Evolutionary conservation across 805 yeast species (phyloP).

Genomic region (Candida vartiovaarae): DNA sequence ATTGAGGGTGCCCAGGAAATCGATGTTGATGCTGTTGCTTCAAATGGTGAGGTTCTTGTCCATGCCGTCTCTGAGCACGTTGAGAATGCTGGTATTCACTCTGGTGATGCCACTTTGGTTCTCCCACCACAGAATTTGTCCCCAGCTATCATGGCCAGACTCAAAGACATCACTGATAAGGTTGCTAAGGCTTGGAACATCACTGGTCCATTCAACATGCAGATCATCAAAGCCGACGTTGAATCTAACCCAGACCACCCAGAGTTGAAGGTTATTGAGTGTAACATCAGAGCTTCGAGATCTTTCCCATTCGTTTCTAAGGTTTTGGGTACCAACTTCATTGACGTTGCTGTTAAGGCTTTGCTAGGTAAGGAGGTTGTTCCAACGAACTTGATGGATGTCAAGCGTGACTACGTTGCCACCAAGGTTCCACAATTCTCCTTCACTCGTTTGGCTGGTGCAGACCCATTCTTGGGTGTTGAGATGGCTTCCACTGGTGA

Average conservation of each 20-base stretch:
- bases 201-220: constrained; percentile 98
- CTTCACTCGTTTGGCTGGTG: constrained; percentile 97
- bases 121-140: constrained; percentile 84
- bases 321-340: constrained; percentile 91
- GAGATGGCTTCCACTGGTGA: constrained; percentile 99
- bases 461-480: constrained; percentile 98
- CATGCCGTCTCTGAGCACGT: constrained; percentile 98
- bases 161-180: constrained; percentile 85
- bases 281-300: constrained; percentile 97
- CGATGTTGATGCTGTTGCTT: constrained; percentile 95
- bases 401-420: constrained; percentile 76
- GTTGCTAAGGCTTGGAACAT: constrained; percentile 93
- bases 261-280: constrained; percentile 91
- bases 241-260: constrained; percentile 50
- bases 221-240: constrained; percentile 75
- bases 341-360: constrained; percentile 90
- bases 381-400: constrained; percentile 79
- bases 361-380: constrained; percentile 58
- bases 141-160: constrained; percentile 56
- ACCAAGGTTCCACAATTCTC: constrained; percentile 98
- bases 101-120: constrained; percentile 96
- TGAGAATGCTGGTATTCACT: constrained; percentile 97
- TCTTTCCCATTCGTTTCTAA: constrained; percentile 99
- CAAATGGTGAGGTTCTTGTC: constrained; percentile 78
- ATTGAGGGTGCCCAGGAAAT: constrained; percentile 95